Conservation (phyloP, 176 grass and related monocot genomes). For the Elaeis guineensis region DNA sequence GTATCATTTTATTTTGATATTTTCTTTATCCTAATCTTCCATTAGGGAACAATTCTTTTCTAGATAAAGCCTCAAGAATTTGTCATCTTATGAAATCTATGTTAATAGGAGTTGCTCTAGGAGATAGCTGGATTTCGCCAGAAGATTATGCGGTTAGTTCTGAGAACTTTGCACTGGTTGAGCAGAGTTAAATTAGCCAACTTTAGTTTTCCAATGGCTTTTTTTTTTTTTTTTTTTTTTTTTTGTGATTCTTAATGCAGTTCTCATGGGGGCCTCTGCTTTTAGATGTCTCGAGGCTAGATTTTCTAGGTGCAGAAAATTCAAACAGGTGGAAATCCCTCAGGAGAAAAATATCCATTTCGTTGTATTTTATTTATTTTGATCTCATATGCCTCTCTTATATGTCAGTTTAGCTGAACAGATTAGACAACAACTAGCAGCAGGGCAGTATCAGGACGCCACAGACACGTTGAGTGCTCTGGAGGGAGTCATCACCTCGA, state of each 20-base stretch:
- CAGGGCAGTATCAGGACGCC: constrained; percentile 30
- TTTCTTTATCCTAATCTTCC: not conserved
- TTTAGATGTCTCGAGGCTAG: constrained; percentile 60
- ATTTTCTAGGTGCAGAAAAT: constrained; percentile 30
- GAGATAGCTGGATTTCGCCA: constrained; percentile 91
- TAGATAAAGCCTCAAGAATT: too few relatives aligned
- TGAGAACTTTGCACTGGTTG: not conserved
- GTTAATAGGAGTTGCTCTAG: constrained; percentile 50
- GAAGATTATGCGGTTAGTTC: constrained; percentile 53
- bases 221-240: not conserved
- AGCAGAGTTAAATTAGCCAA: too few relatives aligned
- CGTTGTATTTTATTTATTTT: not conserved
- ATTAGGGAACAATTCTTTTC: too few relatives aligned
- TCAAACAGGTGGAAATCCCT: constrained; percentile 29
- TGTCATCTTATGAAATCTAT: not conserved
- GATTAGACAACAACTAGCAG: constrained; percentile 38
- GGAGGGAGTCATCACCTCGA: constrained; percentile 23
- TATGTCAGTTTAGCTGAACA: constrained; percentile 28
- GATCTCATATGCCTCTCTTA: too few relatives aligned
- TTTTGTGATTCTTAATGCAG: not conserved
- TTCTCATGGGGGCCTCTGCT: constrained; percentile 70
- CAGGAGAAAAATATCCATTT: too few relatives aligned
- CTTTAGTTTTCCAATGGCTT: not conserved
- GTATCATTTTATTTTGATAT: constrained; percentile 1
- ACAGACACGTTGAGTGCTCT: constrained; percentile 34